Percentiles rank a stretch among this genome's conserved stretches.
Conservation (phyloP, 2,329 filamentous ascomycete genomes). For the Cyphellophora attinorum region DNA sequence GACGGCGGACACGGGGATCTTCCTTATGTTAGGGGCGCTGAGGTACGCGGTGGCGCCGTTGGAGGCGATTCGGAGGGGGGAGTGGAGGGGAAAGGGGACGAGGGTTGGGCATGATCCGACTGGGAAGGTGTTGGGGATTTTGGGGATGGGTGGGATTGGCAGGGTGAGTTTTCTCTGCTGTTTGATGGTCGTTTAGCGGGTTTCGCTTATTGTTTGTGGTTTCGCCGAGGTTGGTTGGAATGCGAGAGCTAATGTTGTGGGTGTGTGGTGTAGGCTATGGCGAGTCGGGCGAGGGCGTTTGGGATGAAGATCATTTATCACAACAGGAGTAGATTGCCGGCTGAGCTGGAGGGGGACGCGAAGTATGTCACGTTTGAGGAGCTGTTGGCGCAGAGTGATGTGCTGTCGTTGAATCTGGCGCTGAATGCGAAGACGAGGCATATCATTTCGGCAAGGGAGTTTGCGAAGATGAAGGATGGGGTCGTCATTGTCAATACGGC, state of each 20-base stretch:
- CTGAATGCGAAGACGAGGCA: slow-evolving; percentile 35
- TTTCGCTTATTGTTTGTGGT: slow-evolving; percentile 1
- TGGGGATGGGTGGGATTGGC: slow-evolving; percentile 40
- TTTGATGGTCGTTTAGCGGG: background rate
- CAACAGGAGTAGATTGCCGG: slow-evolving; percentile 32
- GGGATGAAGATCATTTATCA: slow-evolving; percentile 39
- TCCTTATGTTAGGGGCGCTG: slow-evolving; percentile 37
- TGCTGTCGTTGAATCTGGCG: slow-evolving; percentile 36
- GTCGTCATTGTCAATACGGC: slow-evolving; percentile 36
- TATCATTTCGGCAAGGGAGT: slow-evolving; percentile 36
- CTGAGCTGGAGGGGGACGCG: slow-evolving; percentile 31
- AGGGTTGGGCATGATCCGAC: slow-evolving; percentile 34
- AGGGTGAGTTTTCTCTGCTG: slow-evolving; percentile 24
- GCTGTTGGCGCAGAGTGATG: slow-evolving; percentile 33
- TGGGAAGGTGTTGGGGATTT: slow-evolving; percentile 35
- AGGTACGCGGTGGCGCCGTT: slow-evolving; percentile 33
- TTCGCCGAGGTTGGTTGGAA: slow-evolving; percentile 2
- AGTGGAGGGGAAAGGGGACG: slow-evolving; percentile 33
- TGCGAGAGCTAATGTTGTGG: background rate
- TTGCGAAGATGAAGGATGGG: slow-evolving; percentile 35
- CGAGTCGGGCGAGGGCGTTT: slow-evolving; percentile 33
- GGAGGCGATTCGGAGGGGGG: slow-evolving; percentile 30
- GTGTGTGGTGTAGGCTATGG: slow-evolving; percentile 30
- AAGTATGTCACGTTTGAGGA: slow-evolving; percentile 37
- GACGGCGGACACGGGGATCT: slow-evolving; percentile 37